Base-by-base conservation (phyloP, 2,329 filamentous ascomycete species). In the Pseudogymnoascus sp. region DNA sequence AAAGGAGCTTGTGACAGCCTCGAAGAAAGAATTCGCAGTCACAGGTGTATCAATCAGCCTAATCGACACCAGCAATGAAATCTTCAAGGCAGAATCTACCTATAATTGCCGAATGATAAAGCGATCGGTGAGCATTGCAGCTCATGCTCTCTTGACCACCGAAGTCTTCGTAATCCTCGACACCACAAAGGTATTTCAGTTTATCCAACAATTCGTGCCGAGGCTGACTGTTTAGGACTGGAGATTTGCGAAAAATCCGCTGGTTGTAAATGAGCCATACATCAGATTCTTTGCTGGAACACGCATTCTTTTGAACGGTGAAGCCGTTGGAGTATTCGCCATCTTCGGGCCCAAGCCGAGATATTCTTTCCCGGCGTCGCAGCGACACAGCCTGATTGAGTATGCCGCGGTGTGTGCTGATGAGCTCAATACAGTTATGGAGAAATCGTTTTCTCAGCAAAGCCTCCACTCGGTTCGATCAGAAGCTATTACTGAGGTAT, bases 251-350 rank as follows among this genome's bases (percentile, higher is more conserved):
- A 65, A 66, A 8, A 73, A 74, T 38, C 73, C 73, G 1, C 68
- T 74, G 3, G 71, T 75, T 1, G 63, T 60, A 18, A 65, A 61
- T 4, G 60, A 61, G 5, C 68, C 72, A 18, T 63, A 69, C 4
- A 72, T 75, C 44, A 69, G 72, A 4, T 76, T 76, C 62, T 75
- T 74, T 44, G 74, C 72, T n/a, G 75, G 71, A 10, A 72, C 72
- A 23, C 75, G 74, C 6, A 66, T 76, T 37, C 63, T 74, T 12
- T 70, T 70, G 18, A 69, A 69, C 59, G 71, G 71, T 59, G 66
- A 69, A 31, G 65, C 66, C 12, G 65, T 75, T 33, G 74, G 71
- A 4, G 71, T 73, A 4, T 69, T 75, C 59, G 67, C 71, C 6
- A 65, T 75, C 6, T 73, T 71, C 59, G 66, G 68, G 59, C 68